Percentiles rank a stretch among this genome's conserved stretches.
Evolutionary conservation across 306 rosid genomes (phyloP).

Genomic region (Begonia masoniana): DNA sequence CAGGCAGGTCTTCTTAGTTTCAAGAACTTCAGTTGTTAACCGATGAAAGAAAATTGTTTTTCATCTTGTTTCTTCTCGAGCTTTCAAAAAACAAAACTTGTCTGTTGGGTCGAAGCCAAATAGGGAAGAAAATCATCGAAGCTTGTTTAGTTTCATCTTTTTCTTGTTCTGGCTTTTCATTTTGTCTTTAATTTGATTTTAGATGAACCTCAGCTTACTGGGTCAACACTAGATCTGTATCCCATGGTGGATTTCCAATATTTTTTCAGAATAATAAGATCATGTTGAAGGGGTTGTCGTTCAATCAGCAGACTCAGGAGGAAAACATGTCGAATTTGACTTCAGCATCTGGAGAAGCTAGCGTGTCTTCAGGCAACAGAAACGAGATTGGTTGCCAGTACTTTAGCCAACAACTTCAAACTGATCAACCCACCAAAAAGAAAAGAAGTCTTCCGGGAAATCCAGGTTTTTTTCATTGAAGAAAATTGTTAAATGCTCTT

Average conservation of each 20-base stretch:
- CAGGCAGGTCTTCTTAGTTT: slow-evolving; percentile 46
- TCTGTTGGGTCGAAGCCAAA: slow-evolving; percentile 83
- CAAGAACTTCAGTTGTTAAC: slow-evolving; percentile 18
- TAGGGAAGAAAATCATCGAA: slow-evolving; percentile 29
- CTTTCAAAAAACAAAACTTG: slow-evolving; percentile 40
- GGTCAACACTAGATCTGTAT: background rate
- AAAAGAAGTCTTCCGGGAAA: slow-evolving; percentile 95
- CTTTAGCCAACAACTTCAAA: slow-evolving; percentile 34
- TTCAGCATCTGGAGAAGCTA: slow-evolving; percentile 85
- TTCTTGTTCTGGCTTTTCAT: slow-evolving; percentile 8
- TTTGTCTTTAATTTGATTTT: slow-evolving; percentile 7
- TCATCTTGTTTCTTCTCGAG: slow-evolving; percentile 27
- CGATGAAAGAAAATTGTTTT: slow-evolving; percentile 27
- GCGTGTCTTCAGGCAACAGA: slow-evolving; percentile 77
- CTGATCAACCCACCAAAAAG: slow-evolving; percentile 38
- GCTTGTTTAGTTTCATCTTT: slow-evolving; percentile 1
- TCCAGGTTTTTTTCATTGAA: slow-evolving; percentile 45
- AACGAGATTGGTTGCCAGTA: slow-evolving; percentile 32
- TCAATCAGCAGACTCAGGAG: slow-evolving; percentile 46
- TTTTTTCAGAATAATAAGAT: background rate
- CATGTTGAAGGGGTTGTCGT: slow-evolving; percentile 45
- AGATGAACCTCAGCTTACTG: background rate
- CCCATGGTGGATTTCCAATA: background rate
- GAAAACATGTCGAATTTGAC: slow-evolving; percentile 90
- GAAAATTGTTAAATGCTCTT: background rate